These are phyloP conservation scores for Boletus tylopilopsis DNA, from an alignment of 768 basidiomycete genomes.

Conservation along the genomic window DNA sequence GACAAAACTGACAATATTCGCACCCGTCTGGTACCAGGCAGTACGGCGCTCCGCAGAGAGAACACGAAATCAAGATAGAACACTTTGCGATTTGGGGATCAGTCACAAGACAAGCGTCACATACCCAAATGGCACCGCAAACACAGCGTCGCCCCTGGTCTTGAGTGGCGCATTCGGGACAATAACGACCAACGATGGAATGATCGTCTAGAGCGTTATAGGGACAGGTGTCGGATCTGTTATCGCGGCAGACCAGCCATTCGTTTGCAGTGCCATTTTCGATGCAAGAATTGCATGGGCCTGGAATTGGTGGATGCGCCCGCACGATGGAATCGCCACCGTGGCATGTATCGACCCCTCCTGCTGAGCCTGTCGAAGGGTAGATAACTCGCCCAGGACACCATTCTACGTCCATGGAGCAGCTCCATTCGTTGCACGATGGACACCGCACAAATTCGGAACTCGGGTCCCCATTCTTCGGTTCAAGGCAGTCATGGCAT, in stretches of 20 bases:
- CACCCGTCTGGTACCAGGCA: too few relatives aligned
- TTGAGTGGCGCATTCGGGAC: too few relatives aligned
- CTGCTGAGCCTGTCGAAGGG: background rate
- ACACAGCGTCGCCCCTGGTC: too few relatives aligned
- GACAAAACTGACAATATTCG: too few relatives aligned
- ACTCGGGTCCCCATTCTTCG: background rate
- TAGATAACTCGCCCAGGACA: background rate
- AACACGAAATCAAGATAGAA: too few relatives aligned
- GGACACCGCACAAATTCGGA: background rate
- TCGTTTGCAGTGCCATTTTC: background rate
- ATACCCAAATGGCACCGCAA: too few relatives aligned
- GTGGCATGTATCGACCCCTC: background rate
- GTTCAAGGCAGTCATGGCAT: background rate
- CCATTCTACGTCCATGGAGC: background rate
- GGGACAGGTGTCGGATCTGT: too few relatives aligned
- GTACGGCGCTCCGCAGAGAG: too few relatives aligned
- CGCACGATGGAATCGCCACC: background rate
- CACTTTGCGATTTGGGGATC: too few relatives aligned
- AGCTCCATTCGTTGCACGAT: background rate
- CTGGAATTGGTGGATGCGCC: background rate
- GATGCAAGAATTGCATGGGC: background rate
- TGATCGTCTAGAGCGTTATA: too few relatives aligned
- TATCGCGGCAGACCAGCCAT: background rate
- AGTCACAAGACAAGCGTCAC: too few relatives aligned
- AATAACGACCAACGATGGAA: too few relatives aligned